Evolutionary conservation across 2,329 filamentous ascomycete species (phyloP).

Genomic region (Fusarium sp.): DNA sequence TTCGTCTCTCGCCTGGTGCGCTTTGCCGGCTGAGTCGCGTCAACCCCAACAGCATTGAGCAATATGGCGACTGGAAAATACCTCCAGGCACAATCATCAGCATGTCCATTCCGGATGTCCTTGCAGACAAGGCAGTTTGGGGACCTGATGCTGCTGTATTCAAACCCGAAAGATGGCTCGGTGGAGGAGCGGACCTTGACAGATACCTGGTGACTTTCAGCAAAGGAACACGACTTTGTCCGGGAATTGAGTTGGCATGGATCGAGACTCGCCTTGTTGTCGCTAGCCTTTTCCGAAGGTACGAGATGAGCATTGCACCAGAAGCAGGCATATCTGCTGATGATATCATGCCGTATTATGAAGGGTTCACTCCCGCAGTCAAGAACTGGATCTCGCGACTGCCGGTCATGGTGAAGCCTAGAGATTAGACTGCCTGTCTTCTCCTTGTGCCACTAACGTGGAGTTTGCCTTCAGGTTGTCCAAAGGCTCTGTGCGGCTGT

Average conservation of each 20-base stretch:
- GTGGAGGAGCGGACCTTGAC: neutral
- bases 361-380: slow-evolving; percentile 3
- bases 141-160: neutral
- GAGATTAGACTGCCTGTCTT: neutral
- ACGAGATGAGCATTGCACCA: neutral
- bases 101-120: slow-evolving; percentile 2
- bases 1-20: neutral
- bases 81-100: neutral
- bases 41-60: neutral
- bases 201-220: neutral
- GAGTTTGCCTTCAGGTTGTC: no score
- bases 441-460: no score
- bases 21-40: neutral
- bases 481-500: no score
- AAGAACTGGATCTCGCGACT: slow-evolving; percentile 12
- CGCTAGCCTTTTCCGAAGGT: neutral
- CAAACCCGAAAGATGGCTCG: neutral
- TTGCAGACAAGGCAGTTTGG: neutral
- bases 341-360: slow-evolving; percentile 6
- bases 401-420: neutral
- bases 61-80: neutral
- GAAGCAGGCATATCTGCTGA: neutral
- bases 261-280: neutral
- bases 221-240: slow-evolving; percentile 1
- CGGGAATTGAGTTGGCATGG: slow-evolving; percentile 2